These are phyloP conservation scores for Acacia melanoxylon DNA, from an alignment of 306 rosid species.

Conservation along the genomic window DNA sequence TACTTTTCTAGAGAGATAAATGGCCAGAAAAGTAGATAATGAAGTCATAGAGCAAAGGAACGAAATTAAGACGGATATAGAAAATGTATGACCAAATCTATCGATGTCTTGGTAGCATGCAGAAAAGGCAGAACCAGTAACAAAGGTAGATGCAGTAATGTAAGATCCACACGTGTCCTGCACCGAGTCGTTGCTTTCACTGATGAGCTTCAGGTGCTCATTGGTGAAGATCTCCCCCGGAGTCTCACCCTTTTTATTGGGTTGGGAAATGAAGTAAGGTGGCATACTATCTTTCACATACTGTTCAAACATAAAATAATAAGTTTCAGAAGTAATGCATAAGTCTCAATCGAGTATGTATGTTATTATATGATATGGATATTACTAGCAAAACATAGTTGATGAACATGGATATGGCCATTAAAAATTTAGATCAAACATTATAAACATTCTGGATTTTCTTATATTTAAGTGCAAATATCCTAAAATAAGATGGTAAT, in stretches of 20 bases:
- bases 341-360: background rate
- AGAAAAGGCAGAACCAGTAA: background rate
- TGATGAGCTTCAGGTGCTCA: background rate
- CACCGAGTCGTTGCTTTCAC: background rate
- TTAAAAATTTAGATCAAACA: no score
- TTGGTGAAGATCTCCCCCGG: constrained; percentile 1
- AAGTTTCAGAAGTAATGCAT: background rate
- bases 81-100: background rate
- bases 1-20: background rate
- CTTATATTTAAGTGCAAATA: no score
- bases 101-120: background rate
- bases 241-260: background rate
- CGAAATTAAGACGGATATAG: background rate
- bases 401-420: no score
- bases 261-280: background rate
- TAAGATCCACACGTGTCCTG: constrained; percentile 11
- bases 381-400: no score
- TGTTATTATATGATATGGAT: background rate
- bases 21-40: background rate
- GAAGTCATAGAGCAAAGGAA: background rate
- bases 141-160: background rate
- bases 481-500: no score
- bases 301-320: background rate
- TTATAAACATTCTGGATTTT: no score
- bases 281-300: constrained; percentile 18